Conservation (phyloP, 2,329 filamentous ascomycete species). For the Paraphoma sp. region DNA sequence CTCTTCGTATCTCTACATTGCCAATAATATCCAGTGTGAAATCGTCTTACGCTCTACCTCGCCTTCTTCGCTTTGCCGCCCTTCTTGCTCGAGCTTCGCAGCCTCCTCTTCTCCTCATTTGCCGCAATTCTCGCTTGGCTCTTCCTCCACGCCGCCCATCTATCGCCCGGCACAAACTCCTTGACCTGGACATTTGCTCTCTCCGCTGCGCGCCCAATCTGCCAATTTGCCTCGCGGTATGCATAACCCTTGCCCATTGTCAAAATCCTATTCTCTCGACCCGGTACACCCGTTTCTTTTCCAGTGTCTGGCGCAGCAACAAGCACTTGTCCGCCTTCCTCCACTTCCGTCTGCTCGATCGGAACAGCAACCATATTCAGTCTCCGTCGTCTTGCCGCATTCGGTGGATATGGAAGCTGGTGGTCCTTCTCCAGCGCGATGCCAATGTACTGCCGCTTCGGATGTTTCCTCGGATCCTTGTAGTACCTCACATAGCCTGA, state of each 20-base stretch:
- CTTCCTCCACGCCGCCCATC: constrained; percentile 72
- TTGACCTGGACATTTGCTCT: constrained; percentile 63
- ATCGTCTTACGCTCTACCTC: background rate
- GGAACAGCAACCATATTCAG: constrained; percentile 72
- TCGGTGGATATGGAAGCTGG: constrained; percentile 75
- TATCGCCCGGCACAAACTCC: constrained; percentile 63
- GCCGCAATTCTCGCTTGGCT: constrained; percentile 58
- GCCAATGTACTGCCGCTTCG: constrained; percentile 92
- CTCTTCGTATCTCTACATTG: background rate
- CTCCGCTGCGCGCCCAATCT: constrained; percentile 70
- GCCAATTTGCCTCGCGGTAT: constrained; percentile 71
- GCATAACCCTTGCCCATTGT: constrained; percentile 62
- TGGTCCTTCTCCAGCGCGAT: constrained; percentile 86
- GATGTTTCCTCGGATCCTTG: constrained; percentile 81
- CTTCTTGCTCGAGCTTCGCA: constrained; percentile 55
- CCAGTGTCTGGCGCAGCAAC: constrained; percentile 20
- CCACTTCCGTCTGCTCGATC: constrained; percentile 33
- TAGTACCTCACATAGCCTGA: constrained; percentile 97
- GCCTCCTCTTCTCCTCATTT: constrained; percentile 62
- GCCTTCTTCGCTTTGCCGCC: constrained; percentile 35
- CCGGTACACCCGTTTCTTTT: constrained; percentile 19
- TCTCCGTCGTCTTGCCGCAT: constrained; percentile 75
- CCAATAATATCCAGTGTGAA: background rate
- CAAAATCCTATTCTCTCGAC: constrained; percentile 38
- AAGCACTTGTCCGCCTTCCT: constrained; percentile 19